Evolutionary conservation across 768 basidiomycete genomes (phyloP).

Genomic region (Lepiota subincarnata): DNA sequence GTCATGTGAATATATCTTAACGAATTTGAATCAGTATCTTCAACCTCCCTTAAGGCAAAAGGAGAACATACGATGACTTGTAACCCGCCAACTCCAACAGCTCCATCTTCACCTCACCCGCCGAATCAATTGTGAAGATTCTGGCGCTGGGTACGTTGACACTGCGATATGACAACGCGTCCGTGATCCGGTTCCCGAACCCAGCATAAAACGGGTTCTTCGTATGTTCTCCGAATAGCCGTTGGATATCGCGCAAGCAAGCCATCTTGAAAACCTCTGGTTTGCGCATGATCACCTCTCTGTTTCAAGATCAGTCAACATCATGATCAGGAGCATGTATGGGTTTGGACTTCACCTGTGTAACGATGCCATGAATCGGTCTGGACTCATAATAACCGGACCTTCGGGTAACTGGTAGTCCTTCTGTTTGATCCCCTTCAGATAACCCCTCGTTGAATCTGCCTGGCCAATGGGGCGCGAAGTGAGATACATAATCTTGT

Average conservation of each 20-base stretch:
- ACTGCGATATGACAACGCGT: conserved; percentile 94
- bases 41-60: neutral
- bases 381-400: conserved; percentile 98
- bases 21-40: conserved; percentile 2
- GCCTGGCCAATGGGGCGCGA: conserved; percentile 97
- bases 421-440: conserved; percentile 92
- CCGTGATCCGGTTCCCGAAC: conserved; percentile 97
- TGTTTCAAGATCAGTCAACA: conserved; percentile 25
- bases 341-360: conserved; percentile 62
- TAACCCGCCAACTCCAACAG: conserved; percentile 94
- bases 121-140: conserved; percentile 96
- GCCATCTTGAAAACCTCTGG: conserved; percentile 99
- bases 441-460: conserved; percentile 91
- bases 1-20: conserved; percentile 96
- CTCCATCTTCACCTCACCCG: conserved; percentile 96
- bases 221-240: conserved; percentile 73
- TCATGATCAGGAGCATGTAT: neutral
- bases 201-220: conserved; percentile 91
- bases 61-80: conserved; percentile 76
- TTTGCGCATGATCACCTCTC: conserved; percentile 98
- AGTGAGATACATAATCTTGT: conserved; percentile 97
- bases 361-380: conserved; percentile 87
- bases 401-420: conserved; percentile 96
- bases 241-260: conserved; percentile 89
- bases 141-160: conserved; percentile 92